Percentiles rank a stretch among this genome's conserved stretches.
Conservation (phyloP, 148 eudicot genomes). For the Silene uniflora region DNA sequence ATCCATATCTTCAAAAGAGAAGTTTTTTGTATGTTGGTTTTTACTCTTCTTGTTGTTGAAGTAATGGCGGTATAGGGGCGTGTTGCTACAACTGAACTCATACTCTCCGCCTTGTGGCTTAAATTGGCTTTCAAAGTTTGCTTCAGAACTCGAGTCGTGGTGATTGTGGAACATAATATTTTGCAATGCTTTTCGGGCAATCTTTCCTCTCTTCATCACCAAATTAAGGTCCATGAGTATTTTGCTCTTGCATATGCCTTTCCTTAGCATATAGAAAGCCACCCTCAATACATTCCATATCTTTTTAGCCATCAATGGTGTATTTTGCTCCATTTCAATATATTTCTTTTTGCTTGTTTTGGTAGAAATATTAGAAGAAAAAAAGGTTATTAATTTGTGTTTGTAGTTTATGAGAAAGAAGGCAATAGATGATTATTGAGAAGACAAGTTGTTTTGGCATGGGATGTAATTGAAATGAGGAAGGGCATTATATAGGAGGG, state of each 20-base stretch:
- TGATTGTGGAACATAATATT: slow-evolving; percentile 51
- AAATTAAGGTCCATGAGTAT: slow-evolving; percentile 43
- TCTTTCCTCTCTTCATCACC: slow-evolving; percentile 54
- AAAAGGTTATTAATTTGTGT: not conserved
- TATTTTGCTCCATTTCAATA: slow-evolving; percentile 44
- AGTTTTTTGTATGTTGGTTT: not conserved
- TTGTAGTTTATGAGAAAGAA: not conserved
- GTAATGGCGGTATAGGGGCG: slow-evolving; percentile 38
- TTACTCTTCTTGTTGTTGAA: slow-evolving; percentile 20
- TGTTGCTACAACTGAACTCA: slow-evolving; percentile 82
- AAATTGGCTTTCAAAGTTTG: slow-evolving; percentile 4
- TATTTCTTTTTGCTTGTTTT: not conserved
- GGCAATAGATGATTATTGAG: not conserved
- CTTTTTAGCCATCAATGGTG: slow-evolving; percentile 37
- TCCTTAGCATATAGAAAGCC: slow-evolving; percentile 45
- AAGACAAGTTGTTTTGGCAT: slow-evolving; percentile 15
- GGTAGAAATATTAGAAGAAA: not conserved
- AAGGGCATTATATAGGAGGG: slow-evolving; percentile 19
- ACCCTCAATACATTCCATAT: slow-evolving; percentile 41
- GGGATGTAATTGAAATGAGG: not conserved
- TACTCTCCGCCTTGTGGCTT: slow-evolving; percentile 31
- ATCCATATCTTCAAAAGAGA: slow-evolving; percentile 4
- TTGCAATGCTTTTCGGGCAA: slow-evolving; percentile 52
- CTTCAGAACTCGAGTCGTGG: slow-evolving; percentile 24
- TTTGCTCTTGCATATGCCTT: slow-evolving; percentile 51